Percentiles rank a stretch among this genome's conserved stretches.
These are phyloP conservation scores for Trametes cubensis DNA, from an alignment of 768 basidiomycete species.

Conservation along the genomic window DNA sequence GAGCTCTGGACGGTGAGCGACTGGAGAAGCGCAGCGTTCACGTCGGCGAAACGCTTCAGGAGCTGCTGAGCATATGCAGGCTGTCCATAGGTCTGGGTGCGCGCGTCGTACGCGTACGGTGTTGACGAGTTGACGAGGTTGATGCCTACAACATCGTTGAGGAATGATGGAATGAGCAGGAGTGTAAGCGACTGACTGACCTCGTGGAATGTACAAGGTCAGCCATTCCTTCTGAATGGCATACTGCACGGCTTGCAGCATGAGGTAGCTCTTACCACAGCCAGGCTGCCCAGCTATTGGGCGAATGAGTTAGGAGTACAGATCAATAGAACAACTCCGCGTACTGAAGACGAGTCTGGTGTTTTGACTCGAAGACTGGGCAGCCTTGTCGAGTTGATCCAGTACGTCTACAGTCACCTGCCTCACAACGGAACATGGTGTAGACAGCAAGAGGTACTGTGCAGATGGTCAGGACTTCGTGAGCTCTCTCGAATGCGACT, in stretches of 20 bases:
- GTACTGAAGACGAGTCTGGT: slow-evolving; percentile 67
- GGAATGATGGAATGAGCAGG: not conserved
- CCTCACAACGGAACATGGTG: slow-evolving; percentile 74
- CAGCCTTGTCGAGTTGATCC: slow-evolving; percentile 55
- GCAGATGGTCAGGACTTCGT: not conserved
- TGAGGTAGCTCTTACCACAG: slow-evolving; percentile 77
- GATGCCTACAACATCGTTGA: slow-evolving; percentile 41
- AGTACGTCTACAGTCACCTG: slow-evolving; percentile 61
- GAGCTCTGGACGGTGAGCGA: slow-evolving; percentile 39
- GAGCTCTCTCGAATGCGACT: not conserved
- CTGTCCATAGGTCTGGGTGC: slow-evolving; percentile 78
- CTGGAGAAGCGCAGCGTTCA: slow-evolving; percentile 53
- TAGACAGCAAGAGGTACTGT: slow-evolving; percentile 70
- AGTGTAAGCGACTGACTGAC: slow-evolving; percentile 40
- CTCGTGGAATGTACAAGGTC: slow-evolving; percentile 82
- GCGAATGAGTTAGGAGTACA: slow-evolving; percentile 13
- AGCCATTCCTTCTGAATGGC: slow-evolving; percentile 70
- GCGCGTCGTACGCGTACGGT: slow-evolving; percentile 70
- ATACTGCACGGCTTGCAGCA: slow-evolving; percentile 78
- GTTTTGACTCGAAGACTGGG: slow-evolving; percentile 49
- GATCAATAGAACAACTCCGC: slow-evolving; percentile 31
- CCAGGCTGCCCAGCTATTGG: slow-evolving; percentile 70
- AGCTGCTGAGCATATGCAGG: slow-evolving; percentile 63
- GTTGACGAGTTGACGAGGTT: slow-evolving; percentile 76
- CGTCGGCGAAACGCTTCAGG: slow-evolving; percentile 60